Evolutionary conservation across 495 filamentous ascomycete genomes (phyloP).

Genomic region (Penicillium crystallinum): DNA sequence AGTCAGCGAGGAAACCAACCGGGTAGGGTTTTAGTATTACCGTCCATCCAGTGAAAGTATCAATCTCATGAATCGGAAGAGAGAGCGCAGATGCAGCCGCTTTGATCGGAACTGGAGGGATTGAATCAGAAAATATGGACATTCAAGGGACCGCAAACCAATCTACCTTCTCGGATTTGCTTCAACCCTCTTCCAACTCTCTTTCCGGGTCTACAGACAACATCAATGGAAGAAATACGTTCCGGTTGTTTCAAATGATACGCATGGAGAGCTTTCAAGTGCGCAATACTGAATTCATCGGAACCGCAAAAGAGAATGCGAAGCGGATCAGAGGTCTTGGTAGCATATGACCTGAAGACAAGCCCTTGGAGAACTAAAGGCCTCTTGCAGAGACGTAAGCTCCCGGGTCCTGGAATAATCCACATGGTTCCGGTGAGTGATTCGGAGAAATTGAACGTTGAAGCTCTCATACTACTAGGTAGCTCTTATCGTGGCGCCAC

Average conservation of each 20-base stretch:
- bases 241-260: conserved; percentile 50
- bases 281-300: conserved; percentile 81
- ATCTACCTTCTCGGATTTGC: conserved; percentile 59
- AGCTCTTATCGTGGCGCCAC: conserved; percentile 33
- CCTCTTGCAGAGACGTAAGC: conserved; percentile 16
- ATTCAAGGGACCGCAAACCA: background rate
- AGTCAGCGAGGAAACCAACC: conserved; percentile 12
- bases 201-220: conserved; percentile 77
- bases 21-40: conserved; percentile 34
- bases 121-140: conserved; percentile 7
- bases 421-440: background rate
- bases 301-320: conserved; percentile 95
- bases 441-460: background rate
- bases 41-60: conserved; percentile 77
- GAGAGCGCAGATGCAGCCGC: conserved; percentile 53
- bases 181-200: conserved; percentile 67
- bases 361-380: conserved; percentile 4
- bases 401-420: conserved; percentile 1
- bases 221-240: conserved; percentile 76
- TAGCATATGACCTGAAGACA: conserved; percentile 23
- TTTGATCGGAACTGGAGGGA: conserved; percentile 65
- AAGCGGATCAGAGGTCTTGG: conserved; percentile 55
- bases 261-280: conserved; percentile 63
- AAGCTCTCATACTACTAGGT: conserved; percentile 12
- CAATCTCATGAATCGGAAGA: conserved; percentile 66